phyloP scores from a whole-genome alignment of 2,329 filamentous ascomycete species.

The Hypoxylon sp. region DNA sequence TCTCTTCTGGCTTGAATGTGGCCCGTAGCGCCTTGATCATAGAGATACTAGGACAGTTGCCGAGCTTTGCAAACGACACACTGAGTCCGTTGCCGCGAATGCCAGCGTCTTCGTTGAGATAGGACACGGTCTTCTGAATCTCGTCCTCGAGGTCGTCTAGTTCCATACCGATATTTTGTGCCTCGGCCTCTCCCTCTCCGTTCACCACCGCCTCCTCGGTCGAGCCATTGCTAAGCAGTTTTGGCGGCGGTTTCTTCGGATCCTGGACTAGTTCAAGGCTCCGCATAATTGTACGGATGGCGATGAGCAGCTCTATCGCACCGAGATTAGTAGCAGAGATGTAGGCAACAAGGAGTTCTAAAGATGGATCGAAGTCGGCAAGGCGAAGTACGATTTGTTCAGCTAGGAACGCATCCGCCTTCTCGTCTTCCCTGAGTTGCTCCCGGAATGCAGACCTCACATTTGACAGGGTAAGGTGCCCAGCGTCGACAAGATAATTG shows the following conservation, averaged over 20 bases:
- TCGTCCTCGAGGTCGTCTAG: slow-evolving; percentile 73
- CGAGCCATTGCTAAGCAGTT: slow-evolving; percentile 50
- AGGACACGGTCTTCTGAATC: slow-evolving; percentile 75
- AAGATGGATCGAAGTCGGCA: slow-evolving; percentile 74
- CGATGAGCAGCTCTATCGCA: slow-evolving; percentile 73
- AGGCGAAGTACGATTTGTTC: slow-evolving; percentile 73
- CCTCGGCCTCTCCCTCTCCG: slow-evolving; percentile 48
- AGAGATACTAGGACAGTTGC: slow-evolving; percentile 69
- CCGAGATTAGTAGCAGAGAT: slow-evolving; percentile 75
- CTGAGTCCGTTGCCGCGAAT: slow-evolving; percentile 74
- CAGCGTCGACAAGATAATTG: slow-evolving; percentile 70
- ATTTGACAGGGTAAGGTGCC: slow-evolving; percentile 71
- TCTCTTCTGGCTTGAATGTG: slow-evolving; percentile 74
- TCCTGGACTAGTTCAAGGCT: slow-evolving; percentile 73
- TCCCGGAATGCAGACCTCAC: slow-evolving; percentile 68
- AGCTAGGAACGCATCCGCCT: slow-evolving; percentile 62
- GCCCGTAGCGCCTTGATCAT: slow-evolving; percentile 74
- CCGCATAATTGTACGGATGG: slow-evolving; percentile 74
- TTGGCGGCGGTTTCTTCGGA: slow-evolving; percentile 51
- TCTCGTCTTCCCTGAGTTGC: slow-evolving; percentile 58
- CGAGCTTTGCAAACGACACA: slow-evolving; percentile 76
- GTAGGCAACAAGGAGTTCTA: slow-evolving; percentile 75
- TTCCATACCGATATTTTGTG: slow-evolving; percentile 61
- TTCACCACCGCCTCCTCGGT: slow-evolving; percentile 41
- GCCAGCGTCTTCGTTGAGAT: slow-evolving; percentile 73